Evolutionary conservation across 2,329 filamentous ascomycete species (phyloP), one percentile per base, ranked within the genome.

Genomic region (Scortechinia acanthostroma): DNA sequence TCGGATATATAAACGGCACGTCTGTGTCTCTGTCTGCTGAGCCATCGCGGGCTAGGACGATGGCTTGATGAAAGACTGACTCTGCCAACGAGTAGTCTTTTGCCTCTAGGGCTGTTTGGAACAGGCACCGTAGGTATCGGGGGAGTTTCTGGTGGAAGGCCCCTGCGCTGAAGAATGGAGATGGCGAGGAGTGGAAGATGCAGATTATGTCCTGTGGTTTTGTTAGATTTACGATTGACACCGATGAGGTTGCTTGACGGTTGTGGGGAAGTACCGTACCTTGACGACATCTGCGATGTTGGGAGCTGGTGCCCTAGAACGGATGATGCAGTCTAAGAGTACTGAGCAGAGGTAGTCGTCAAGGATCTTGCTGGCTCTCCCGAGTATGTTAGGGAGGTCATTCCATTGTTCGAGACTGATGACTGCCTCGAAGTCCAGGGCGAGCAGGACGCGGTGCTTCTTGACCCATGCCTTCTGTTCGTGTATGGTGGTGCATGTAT

Each of bases 1-100:
- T 48, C 2, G 76, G 77, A 49, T 78, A 80, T 10, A 10, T n/a
- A 30, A 10, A 30, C 25, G n/a, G 10, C 10, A n/a, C 25, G n/a
- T 30, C n/a, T 10, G 10, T 30, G n/a, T 30, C 25, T n/a, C n/a
- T 30, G 25, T 30, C 25, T 30, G 25, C n/a, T 10, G 10, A 10
- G 25, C 10, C n/a, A 30, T 30, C n/a, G 10, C n/a, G 10, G 25
- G 25, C 25, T 30, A 30, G 25, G 10, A n/a, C 10, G 10, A 30
- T 30, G n/a, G 25, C 25, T 30, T 30, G 10, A n/a, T 30, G 10
- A n/a, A 30, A n/a, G 25, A 30, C n/a, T 10, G 25, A 10, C n/a
- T 30, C 25, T 30, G 25, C 25, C 10, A 30, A n/a, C 10, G 25
- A n/a, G 25, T 10, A 10, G 10, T 30, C 25, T 10, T 30, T 30